phyloP scores from a whole-genome alignment of 2,329 filamentous ascomycete species.

The Fusarium sp. region DNA sequence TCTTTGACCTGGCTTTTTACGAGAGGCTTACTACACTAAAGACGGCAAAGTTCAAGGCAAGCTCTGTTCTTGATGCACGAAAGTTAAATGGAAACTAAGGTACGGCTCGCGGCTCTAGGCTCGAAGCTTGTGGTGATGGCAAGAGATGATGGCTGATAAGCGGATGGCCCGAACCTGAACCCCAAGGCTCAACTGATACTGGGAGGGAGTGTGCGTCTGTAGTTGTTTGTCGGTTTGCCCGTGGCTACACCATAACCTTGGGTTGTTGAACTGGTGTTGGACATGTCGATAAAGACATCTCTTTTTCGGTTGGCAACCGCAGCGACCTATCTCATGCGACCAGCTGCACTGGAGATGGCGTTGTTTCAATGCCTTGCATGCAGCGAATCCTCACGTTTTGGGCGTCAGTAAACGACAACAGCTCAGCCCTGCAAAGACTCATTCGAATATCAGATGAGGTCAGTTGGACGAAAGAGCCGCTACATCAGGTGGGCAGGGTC shows the following conservation, averaged over 20 bases:
- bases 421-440: constrained; percentile 2
- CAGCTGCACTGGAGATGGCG: constrained; percentile 8
- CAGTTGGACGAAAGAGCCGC: constrained; percentile 16
- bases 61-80: constrained; percentile 4
- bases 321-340: constrained; percentile 15
- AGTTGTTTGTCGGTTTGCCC: constrained; percentile 12
- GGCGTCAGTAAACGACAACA: not conserved
- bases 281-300: constrained; percentile 22
- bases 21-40: constrained; percentile 20
- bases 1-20: constrained; percentile 17
- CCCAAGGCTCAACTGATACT: constrained; percentile 8
- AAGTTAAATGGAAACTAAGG: constrained; percentile 18
- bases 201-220: constrained; percentile 44
- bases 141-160: constrained; percentile 7
- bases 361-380: constrained; percentile 28
- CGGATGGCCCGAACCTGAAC: constrained; percentile 25
- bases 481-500: constrained; percentile 18
- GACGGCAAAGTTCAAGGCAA: constrained; percentile 23
- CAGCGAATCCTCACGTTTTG: constrained; percentile 13
- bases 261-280: constrained; percentile 28
- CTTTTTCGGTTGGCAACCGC: constrained; percentile 17
- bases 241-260: constrained; percentile 6
- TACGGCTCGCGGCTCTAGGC: constrained; percentile 10
- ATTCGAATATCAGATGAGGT: not conserved
- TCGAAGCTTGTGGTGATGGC: constrained; percentile 9